Evolutionary conservation across 1,284 basidiomycete species (phyloP).

Genomic region (Trichosporon coremiiforme): DNA sequence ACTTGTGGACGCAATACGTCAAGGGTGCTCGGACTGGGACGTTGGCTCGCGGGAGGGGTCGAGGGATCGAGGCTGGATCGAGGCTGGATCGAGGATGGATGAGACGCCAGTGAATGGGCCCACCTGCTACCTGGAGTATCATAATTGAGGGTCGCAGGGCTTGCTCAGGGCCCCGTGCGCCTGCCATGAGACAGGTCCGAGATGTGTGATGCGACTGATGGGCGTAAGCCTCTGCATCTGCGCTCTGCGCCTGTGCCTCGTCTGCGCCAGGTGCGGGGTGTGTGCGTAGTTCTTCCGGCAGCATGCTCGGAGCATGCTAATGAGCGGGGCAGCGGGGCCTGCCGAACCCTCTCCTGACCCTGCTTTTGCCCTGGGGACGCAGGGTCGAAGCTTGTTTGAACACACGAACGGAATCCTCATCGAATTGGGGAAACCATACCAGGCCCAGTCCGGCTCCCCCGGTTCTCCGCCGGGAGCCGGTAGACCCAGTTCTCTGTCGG

Average conservation of each 20-base stretch:
- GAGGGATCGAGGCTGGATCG: no score
- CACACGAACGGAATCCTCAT: conserved; percentile 2
- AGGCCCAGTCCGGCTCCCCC: background rate
- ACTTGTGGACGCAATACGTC: background rate
- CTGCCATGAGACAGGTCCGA: conserved; percentile 11
- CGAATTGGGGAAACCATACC: background rate
- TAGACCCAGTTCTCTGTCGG: background rate
- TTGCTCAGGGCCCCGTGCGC: background rate
- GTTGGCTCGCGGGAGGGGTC: no score
- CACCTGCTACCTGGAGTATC: background rate
- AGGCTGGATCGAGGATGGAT: background rate
- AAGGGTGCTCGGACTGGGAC: conserved; percentile 8
- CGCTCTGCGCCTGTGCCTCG: background rate
- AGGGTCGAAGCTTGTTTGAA: background rate
- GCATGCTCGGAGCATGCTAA: background rate
- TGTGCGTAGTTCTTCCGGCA: conserved; percentile 4
- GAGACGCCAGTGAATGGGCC: conserved; percentile 10
- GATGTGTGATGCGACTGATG: background rate
- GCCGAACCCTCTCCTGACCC: background rate
- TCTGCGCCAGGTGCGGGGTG: background rate
- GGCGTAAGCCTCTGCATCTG: background rate
- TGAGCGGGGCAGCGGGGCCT: conserved; percentile 1
- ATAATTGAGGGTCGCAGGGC: background rate
- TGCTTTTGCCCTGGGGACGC: background rate
- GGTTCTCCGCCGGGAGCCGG: background rate